Conservation (phyloP, 2,329 filamentous ascomycete species). For the Cladobotryum mycophilum region DNA sequence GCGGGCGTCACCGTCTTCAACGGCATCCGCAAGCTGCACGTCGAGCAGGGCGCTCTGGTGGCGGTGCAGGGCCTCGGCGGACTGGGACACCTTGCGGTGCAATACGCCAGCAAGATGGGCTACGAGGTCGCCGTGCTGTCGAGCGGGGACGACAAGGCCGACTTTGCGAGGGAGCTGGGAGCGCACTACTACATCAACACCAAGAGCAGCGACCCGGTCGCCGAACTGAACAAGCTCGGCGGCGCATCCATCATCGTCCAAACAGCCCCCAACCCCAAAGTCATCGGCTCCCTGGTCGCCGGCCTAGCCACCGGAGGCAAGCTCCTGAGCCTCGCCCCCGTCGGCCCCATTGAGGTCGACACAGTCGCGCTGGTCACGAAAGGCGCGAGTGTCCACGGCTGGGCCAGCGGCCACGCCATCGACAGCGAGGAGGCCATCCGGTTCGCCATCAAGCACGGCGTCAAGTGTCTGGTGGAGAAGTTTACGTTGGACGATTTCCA, state of each 20-base stretch:
- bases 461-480: constrained; percentile 60
- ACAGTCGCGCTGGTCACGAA: constrained; percentile 36
- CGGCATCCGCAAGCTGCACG: constrained; percentile 46
- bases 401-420: constrained; percentile 56
- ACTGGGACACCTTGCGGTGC: constrained; percentile 69
- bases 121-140: constrained; percentile 64
- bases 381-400: constrained; percentile 57
- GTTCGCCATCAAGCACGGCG: constrained; percentile 55
- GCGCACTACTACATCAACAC: constrained; percentile 45
- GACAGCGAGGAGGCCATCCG: constrained; percentile 60
- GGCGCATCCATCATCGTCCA: constrained; percentile 56
- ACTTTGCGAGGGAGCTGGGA: constrained; percentile 51
- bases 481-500: constrained; percentile 50
- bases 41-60: constrained; percentile 47
- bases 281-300: constrained; percentile 45
- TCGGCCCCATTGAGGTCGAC: constrained; percentile 40
- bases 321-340: constrained; percentile 52
- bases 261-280: constrained; percentile 55
- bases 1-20: constrained; percentile 62
- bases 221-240: constrained; percentile 49
- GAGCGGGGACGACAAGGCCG: constrained; percentile 58
- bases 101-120: constrained; percentile 71
- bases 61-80: constrained; percentile 67
- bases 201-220: constrained; percentile 41
- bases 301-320: constrained; percentile 52